A percentile compares a stretch with the other conserved stretches of the same genome.
Conservation (phyloP, 345 rosid genomes). For the Nasturtium officinale region DNA sequence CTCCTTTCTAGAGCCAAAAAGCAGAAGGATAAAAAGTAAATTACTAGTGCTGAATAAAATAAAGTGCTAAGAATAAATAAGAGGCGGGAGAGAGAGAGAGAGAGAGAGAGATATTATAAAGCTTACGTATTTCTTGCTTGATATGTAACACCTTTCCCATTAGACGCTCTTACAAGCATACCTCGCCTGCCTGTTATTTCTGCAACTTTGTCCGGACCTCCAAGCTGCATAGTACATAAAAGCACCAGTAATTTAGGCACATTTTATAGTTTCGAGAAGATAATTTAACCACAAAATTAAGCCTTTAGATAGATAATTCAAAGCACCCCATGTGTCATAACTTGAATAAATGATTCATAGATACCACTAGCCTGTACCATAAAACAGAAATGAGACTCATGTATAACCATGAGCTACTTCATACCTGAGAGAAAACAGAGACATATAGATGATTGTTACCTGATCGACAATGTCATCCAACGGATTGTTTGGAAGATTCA, state of each 20-base stretch:
- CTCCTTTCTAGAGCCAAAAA: conserved; percentile 71
- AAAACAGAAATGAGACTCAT: conserved; percentile 27
- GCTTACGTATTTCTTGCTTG: conserved; percentile 96
- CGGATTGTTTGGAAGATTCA: conserved; percentile 97
- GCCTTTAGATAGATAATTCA: conserved; percentile 17
- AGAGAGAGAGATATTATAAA: conserved; percentile 12
- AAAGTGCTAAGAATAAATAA: conserved; percentile 8
- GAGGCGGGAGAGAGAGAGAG: neutral
- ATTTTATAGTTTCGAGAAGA: conserved; percentile 26
- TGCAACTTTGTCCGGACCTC: conserved; percentile 97
- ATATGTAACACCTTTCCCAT: conserved; percentile 97
- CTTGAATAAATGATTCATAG: conserved; percentile 31
- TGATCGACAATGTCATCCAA: conserved; percentile 96
- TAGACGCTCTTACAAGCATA: conserved; percentile 95
- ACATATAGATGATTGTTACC: conserved; percentile 48
- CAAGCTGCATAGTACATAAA: conserved; percentile 68
- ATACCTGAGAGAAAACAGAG: conserved; percentile 10
- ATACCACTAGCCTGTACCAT: conserved; percentile 19
- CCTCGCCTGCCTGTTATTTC: conserved; percentile 99
- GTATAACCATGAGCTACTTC: conserved; percentile 18
- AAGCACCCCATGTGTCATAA: conserved; percentile 24
- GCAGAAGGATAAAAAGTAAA: conserved; percentile 28
- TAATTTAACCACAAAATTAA: conserved; percentile 18
- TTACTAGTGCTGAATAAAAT: conserved; percentile 25
- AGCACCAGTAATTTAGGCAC: conserved; percentile 22